Evolutionary conservation across 305 asterid species (phyloP), one percentile per base, ranked within the genome.

Genomic region (Petunia hybrid): DNA sequence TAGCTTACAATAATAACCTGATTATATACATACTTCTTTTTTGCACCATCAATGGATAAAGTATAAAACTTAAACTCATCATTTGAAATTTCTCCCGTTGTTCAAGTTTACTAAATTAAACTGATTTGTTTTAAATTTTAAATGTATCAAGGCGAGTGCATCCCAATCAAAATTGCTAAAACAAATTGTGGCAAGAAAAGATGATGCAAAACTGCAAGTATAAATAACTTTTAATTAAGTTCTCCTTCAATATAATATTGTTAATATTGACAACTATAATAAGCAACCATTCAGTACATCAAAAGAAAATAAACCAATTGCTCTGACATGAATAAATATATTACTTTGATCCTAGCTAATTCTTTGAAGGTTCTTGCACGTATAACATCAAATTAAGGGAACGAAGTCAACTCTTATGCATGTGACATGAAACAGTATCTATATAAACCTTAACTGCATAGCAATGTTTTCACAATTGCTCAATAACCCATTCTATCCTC

Each of bases 281-380:
- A 13, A 60, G 43, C 16, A 63, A 63, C 42, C 3, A 36, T 69
- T 42, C 4, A 9, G 60, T 45, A 70, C 45, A 45, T 22, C 22
- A 0, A 0, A 22, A 70, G 41, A 70, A 2, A 45, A 70, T 9
- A 45, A 69, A 70, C 12, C 61, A 46, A 46, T 70, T 46, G 59
- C 60, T 82, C 82, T 65, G 82, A 56, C 88, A 86, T 39, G 80
- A 87, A 85, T 86, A 51, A 80, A 71, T 51, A 12, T 10, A 67
- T 79, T 48, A 80, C 71, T 60, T 66, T 45, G 81, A 83, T 83
- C 81, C 82, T 80, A 68, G 71, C 82, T 80, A 68, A 67, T 61
- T 88, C 89, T 62, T 83, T 69, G 92, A 85, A 88, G 66, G 87
- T 68, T 9, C 90, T 77, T 59, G 63, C 87, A 85, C 88, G 78